Base-by-base conservation (phyloP, 1,139 yeast genomes). In the Pichia kudriavzevii region DNA sequence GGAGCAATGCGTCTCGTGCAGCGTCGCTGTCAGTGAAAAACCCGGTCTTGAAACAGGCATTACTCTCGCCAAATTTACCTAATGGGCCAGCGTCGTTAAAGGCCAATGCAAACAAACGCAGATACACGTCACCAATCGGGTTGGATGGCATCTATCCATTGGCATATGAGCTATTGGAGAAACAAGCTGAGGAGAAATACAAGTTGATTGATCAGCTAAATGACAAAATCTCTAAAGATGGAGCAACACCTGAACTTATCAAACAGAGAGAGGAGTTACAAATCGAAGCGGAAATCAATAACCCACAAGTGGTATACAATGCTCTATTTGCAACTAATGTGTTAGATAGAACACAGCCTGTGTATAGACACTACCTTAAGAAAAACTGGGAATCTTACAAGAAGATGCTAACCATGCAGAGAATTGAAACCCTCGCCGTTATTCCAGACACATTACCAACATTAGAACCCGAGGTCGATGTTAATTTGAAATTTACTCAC, bases 381-480 rank as follows among this genome's bases (percentile, higher is more conserved):
- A 62, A 79, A 43, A 71, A 79, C 47, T 91, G 97, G 96, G 70
- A 73, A 54, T 58, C 66, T 8, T 66, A 78, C 45, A 79, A 73
- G 32, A 70, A 74, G 58, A 77, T 81, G 75, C 54, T 82, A 36
- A 64, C 77, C 37, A 81, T 84, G 84, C 97, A 91, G 63, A 76
- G 97, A 63, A 61, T 93, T 41, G 98, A 91, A 61, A 79, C 83
- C 41, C 63, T 87, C 46, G 72, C 72, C 34, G 85, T 85, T 34
- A 82, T 93, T 44, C 98, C 98, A 20, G 98, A 91, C 56, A 87
- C 97, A 2, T 57, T 91, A 55, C 93, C 97, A 17, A 85, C 97
- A 0, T 61, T 91, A 40, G 77, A 71, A n/a, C 97, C 98, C 14
- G 63, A 68, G 44, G 93, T 75, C 12, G 84, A 82, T 35, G 85